Percentiles rank a stretch among this genome's conserved stretches.
These are phyloP conservation scores for Plenodomus lindquistii DNA, from an alignment of 2,329 filamentous ascomycete genomes.

Conservation along the genomic window DNA sequence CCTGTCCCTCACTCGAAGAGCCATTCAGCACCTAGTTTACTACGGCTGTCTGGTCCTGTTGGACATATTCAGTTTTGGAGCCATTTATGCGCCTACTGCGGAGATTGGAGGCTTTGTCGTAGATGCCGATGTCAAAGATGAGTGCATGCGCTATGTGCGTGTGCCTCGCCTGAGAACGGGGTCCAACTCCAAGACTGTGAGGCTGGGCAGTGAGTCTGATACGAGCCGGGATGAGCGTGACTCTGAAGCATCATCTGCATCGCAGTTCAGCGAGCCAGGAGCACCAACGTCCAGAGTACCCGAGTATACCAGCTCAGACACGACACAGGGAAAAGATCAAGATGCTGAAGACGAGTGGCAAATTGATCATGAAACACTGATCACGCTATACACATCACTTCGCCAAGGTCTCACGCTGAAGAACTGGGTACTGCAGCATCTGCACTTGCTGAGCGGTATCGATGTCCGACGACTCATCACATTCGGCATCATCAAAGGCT, in stretches of 20 bases:
- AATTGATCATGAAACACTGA: slow-evolving; percentile 54
- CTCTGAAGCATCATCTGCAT: slow-evolving; percentile 29
- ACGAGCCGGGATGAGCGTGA: slow-evolving; percentile 21
- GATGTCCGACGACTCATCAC: slow-evolving; percentile 92
- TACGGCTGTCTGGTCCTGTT: slow-evolving; percentile 89
- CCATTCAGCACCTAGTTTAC: slow-evolving; percentile 86
- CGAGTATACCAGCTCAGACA: slow-evolving; percentile 13
- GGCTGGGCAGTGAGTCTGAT: slow-evolving; percentile 23
- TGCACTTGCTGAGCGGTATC: slow-evolving; percentile 72
- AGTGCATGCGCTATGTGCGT: slow-evolving; percentile 80
- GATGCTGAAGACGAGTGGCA: slow-evolving; percentile 19
- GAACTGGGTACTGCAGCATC: slow-evolving; percentile 81
- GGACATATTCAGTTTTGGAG: slow-evolving; percentile 92
- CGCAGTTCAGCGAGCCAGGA: slow-evolving; percentile 18
- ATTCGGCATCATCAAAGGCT: slow-evolving; percentile 94
- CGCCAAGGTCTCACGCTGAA: slow-evolving; percentile 81
- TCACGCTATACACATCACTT: slow-evolving; percentile 84
- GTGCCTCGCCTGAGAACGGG: slow-evolving; percentile 46
- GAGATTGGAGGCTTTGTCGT: slow-evolving; percentile 79
- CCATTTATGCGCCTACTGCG: slow-evolving; percentile 83
- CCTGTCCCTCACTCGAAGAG: slow-evolving; percentile 80
- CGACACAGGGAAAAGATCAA: slow-evolving; percentile 8
- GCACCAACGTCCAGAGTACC: slow-evolving; percentile 17
- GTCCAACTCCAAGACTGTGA: slow-evolving; percentile 13
- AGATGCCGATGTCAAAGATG: slow-evolving; percentile 77